Base-by-base conservation (phyloP, 805 yeast species). In the Candida tammaniensis region DNA sequence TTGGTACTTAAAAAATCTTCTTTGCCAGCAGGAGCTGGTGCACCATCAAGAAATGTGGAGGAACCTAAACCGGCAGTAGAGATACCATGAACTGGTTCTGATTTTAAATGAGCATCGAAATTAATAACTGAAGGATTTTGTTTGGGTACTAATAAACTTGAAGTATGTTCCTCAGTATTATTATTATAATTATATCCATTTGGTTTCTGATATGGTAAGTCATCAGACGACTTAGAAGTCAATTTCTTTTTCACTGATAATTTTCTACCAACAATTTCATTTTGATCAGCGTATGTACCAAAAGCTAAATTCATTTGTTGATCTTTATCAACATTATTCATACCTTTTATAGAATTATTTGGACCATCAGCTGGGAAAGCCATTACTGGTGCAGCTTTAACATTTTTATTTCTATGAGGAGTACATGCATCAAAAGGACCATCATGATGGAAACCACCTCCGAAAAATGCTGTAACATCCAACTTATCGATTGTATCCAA, bases 341-440 rank as follows among this genome's bases (percentile, higher is more conserved):
- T 66, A 16, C 94, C 95, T 47, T 76, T 76, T 42, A 91, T 80
- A 5, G 91, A 74, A 52, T 77, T 83, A 61, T 93, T 93, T 43
- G 98, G 96, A 0, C 98, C 97, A 61, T 91, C 95, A 5, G 74
- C 85, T 0, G 97, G 96, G 72, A 91, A 93, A 0, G 98, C 98
- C 65, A 78, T 68, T 11, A 93, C 96, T 4, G 98, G 98, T 0
- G 97, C 95, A 29, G 78, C 80, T 52, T 71, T 67, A 44, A 62
- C 64, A 38, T 76, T 70, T 62, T 83, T 85, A 61, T 93, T 93
- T 57, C 98, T 80, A 59, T 86, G 96, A 6, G 98, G 98, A 3
- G 94, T 85, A 59, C 98, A 91, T 1, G 98, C 98, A 57, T 93
- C 98, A 57, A 93, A 93, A 11, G 98, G 98, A 9, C 98, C 98